Conservation (phyloP, 2,329 filamentous ascomycete species). For the Calonectria hawksworthii region DNA sequence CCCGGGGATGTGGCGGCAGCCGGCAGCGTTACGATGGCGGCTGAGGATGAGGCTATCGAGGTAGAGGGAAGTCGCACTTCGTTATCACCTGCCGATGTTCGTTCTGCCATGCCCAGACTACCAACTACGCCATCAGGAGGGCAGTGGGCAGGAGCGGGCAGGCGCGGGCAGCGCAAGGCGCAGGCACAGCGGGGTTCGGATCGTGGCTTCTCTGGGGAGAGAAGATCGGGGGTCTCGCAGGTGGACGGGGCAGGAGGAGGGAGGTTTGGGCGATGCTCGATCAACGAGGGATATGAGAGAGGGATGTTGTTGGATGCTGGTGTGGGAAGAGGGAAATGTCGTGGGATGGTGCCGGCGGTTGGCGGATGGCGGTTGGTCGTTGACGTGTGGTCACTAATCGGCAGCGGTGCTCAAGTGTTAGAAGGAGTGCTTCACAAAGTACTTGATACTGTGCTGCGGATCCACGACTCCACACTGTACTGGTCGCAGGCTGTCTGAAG, state of each 20-base stretch:
- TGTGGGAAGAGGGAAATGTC: constrained; percentile 28
- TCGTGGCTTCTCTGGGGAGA: constrained; percentile 37
- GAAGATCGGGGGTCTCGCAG: constrained; percentile 33
- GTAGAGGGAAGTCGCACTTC: constrained; percentile 66
- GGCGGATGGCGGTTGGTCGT: constrained; percentile 37
- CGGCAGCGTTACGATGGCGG: constrained; percentile 31
- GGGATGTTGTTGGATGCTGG: constrained; percentile 36
- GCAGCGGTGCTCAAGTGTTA: constrained; percentile 3
- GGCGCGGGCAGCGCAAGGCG: constrained; percentile 34
- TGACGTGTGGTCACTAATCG: constrained; percentile 37
- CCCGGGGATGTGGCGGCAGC: constrained; percentile 38
- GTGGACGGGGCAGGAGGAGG: constrained; percentile 24
- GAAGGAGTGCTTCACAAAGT: not conserved
- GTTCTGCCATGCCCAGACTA: constrained; percentile 74
- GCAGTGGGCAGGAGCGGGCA: constrained; percentile 51
- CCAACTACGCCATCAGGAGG: constrained; percentile 71
- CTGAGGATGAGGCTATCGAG: constrained; percentile 49
- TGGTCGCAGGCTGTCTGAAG: not conserved
- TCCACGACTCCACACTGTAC: not conserved
- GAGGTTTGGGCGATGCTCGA: constrained; percentile 10
- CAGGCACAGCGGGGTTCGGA: constrained; percentile 39
- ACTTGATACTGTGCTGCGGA: constrained; percentile 12
- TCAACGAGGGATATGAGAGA: constrained; percentile 28
- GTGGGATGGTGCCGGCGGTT: constrained; percentile 31
- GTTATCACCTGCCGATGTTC: constrained; percentile 69